Evolutionary conservation across 257 asterid species (phyloP).

Genomic region (Mitragyna speciosa): DNA sequence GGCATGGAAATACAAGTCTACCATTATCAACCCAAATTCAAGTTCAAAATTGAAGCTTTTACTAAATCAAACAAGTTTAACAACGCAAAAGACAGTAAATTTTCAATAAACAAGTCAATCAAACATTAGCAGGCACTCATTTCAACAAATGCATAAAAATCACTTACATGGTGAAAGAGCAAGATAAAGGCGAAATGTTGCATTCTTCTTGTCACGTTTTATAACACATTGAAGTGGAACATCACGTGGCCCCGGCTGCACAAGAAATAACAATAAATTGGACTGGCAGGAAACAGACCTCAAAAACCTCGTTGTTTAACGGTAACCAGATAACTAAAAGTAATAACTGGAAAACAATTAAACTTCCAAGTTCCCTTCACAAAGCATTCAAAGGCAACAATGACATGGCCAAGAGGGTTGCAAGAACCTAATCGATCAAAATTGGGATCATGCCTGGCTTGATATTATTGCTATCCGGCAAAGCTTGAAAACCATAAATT

Average conservation of each 20-base stretch:
- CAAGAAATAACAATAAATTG: slow-evolving; percentile 7
- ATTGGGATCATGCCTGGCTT: not conserved
- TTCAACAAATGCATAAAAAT: not conserved
- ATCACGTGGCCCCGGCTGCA: slow-evolving; percentile 94
- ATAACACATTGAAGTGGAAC: slow-evolving; percentile 77
- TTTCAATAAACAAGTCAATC: not conserved
- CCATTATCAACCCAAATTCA: not conserved
- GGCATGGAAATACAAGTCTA: not conserved
- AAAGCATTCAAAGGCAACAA: not conserved
- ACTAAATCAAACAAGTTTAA: slow-evolving; percentile 3
- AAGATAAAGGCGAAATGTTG: slow-evolving; percentile 71
- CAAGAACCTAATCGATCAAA: no score
- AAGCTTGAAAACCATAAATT: no score
- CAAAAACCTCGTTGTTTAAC: not conserved
- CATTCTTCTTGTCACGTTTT: slow-evolving; percentile 90
- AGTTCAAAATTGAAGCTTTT: not conserved
- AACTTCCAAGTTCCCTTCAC: not conserved
- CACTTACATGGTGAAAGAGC: slow-evolving; percentile 81
- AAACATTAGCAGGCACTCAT: not conserved
- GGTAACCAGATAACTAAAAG: not conserved
- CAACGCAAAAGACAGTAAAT: not conserved
- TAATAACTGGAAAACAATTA: not conserved
- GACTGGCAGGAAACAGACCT: not conserved
- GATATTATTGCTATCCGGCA: not conserved
- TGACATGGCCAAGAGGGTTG: not conserved